Base-by-base conservation (phyloP, 2,329 filamentous ascomycete genomes). In the Colletotrichum phormii region DNA sequence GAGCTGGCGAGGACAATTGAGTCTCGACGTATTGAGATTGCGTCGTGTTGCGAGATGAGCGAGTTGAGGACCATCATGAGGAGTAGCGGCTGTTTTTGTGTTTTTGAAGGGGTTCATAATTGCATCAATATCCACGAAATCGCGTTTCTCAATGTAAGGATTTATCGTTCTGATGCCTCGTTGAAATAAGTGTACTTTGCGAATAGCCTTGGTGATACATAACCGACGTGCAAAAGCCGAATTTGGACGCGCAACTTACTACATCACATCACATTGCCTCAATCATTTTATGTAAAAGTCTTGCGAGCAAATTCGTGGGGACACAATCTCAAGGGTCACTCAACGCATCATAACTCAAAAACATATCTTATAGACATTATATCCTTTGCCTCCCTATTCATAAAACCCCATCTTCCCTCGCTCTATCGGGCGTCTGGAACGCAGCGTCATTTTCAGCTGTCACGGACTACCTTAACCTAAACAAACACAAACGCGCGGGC, bases 351-450 rank as follows among this genome's bases (percentile, higher is more conserved):
- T 18, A 63, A 37, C n/a, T 63, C 42, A 51, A 22, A 49, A 67
- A 54, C 68, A 18, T 59, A 64, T 69, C 59, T 62, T 68, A 63
- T 64, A 72, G 51, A 73, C 68, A 73, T 73, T 73, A 73, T 73
- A 72, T 73, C 71, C 68, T 37, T 65, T 46, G 55, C 51, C 18
- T 73, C 67, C 51, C 67, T 72, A 67, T 22, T 67, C 67, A 22
- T 67, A 31, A 55, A 24, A 49, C 53, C 62, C 68, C 31, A 18
- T 42, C 37, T 42, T 42, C 37, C 46, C 24, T 70, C 46, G 66
- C 66, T 63, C 31, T n/a, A 26, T 24, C 24, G 53, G 37, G 55
- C 71, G 71, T 71, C 66, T 71, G 67, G 61, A 65, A 55, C 66
- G 61, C 59, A 58, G 46, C 59, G 22, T 60, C 33, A 18, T 15